Evolutionary conservation across 768 basidiomycete species (phyloP).

Genomic region (Coprinellus aureogranulatus): DNA sequence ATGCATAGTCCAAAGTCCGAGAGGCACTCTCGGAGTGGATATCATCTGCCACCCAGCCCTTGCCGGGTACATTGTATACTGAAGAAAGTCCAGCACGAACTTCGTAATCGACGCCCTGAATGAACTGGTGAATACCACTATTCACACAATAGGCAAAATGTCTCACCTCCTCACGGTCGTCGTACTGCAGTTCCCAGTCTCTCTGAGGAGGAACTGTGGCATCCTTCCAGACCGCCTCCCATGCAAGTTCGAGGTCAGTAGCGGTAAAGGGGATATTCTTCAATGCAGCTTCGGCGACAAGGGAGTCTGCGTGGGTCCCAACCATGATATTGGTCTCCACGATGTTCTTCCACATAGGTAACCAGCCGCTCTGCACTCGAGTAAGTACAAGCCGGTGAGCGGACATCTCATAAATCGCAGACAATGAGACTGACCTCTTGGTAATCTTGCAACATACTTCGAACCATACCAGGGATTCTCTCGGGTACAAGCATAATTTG

Average conservation of each 20-base stretch:
- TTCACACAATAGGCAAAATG: background rate
- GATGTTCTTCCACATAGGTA: constrained; percentile 91
- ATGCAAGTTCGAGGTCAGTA: constrained; percentile 64
- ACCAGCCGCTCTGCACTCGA: constrained; percentile 62
- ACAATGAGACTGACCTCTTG: constrained; percentile 42
- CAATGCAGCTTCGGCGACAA: constrained; percentile 67
- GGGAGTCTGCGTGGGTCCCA: constrained; percentile 76
- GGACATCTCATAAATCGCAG: background rate
- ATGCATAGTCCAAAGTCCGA: constrained; percentile 76
- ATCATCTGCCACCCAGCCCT: constrained; percentile 78
- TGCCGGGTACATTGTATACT: constrained; percentile 49
- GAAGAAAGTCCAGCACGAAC: constrained; percentile 74
- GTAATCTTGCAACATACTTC: constrained; percentile 80
- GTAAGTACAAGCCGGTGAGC: constrained; percentile 12
- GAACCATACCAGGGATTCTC: constrained; percentile 70
- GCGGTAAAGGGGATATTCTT: constrained; percentile 53
- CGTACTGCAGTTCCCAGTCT: constrained; percentile 58
- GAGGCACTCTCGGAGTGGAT: constrained; percentile 78
- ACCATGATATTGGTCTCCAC: constrained; percentile 88
- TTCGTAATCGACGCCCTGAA: constrained; percentile 72
- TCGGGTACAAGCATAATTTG: constrained; percentile 76
- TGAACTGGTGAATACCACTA: background rate
- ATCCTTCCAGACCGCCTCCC: constrained; percentile 75
- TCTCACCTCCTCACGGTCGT: constrained; percentile 67
- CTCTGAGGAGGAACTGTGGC: constrained; percentile 59